These are phyloP conservation scores for Uncinocarpus reesii DNA, from an alignment of 2,329 filamentous ascomycete species.

Conservation along the genomic window DNA sequence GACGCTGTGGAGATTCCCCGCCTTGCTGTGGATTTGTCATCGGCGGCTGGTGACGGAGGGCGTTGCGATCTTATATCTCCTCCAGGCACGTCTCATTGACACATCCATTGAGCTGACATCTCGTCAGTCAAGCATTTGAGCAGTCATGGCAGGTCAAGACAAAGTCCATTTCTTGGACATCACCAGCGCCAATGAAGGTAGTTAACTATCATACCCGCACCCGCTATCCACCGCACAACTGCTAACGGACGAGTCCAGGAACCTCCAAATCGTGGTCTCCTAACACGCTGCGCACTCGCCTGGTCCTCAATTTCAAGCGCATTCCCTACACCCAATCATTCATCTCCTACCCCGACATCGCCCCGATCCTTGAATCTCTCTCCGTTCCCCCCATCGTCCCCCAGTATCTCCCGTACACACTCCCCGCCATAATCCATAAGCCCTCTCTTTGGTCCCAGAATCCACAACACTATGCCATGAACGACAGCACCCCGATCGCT, in stretches of 20 bases:
- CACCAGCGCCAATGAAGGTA: conserved; percentile 12
- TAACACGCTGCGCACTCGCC: conserved; percentile 32
- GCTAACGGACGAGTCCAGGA: neutral
- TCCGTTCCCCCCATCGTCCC: conserved; percentile 12
- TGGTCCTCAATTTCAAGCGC: conserved; percentile 35
- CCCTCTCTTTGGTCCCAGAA: conserved; percentile 18
- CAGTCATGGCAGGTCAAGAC: neutral
- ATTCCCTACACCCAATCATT: conserved; percentile 34
- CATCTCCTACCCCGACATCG: conserved; percentile 34
- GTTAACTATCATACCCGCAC: neutral
- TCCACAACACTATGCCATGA: conserved; percentile 13
- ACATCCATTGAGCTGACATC: too few species aligned
- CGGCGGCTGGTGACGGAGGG: too few species aligned
- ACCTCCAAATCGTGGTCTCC: conserved; percentile 24
- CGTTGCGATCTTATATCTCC: too few species aligned
- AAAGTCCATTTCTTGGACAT: conserved; percentile 18
- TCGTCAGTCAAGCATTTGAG: too few species aligned
- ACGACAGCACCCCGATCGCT: conserved; percentile 31
- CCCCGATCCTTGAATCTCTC: conserved; percentile 27
- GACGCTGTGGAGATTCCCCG: too few species aligned
- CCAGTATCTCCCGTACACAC: conserved; percentile 24
- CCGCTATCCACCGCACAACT: neutral
- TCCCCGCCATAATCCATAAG: conserved; percentile 33
- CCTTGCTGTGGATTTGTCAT: too few species aligned
- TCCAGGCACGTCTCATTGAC: neutral